Conservation (phyloP, 306 rosid genomes). For the Gastrolobium bilobum region DNA sequence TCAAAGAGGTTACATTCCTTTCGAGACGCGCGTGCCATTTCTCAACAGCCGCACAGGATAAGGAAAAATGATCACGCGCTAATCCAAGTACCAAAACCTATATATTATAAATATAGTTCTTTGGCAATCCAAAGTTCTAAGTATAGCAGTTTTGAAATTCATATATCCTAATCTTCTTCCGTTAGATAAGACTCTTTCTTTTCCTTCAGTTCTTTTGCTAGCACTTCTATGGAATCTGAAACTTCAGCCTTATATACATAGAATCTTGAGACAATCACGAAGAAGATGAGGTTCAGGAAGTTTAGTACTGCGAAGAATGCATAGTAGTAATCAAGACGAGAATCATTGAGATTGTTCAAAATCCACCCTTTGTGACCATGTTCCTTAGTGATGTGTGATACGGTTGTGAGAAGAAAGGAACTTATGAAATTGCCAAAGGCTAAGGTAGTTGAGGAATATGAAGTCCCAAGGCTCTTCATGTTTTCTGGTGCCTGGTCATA, state of each 20-base stretch:
- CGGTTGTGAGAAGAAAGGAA: constrained; percentile 68
- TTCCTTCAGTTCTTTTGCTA: constrained; percentile 72
- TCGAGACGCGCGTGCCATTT: constrained; percentile 24
- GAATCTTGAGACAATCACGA: constrained; percentile 55
- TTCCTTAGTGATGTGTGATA: constrained; percentile 57
- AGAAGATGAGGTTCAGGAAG: constrained; percentile 67
- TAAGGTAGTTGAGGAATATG: constrained; percentile 69
- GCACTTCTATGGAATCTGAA: constrained; percentile 75
- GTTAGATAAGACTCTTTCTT: constrained; percentile 26
- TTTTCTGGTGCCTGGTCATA: constrained; percentile 87
- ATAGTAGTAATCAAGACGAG: constrained; percentile 79
- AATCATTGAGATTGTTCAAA: constrained; percentile 73
- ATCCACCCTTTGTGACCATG: constrained; percentile 72
- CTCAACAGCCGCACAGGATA: constrained; percentile 10
- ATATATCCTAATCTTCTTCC: not conserved
- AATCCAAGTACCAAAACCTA: constrained; percentile 22
- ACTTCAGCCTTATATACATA: constrained; percentile 84
- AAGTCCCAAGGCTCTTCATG: constrained; percentile 92
- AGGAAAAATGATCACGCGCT: constrained; percentile 39
- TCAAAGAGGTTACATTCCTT: constrained; percentile 30
- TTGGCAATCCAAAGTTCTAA: constrained; percentile 35
- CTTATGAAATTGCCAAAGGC: constrained; percentile 82
- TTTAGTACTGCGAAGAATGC: constrained; percentile 68
- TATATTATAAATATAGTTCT: not conserved
- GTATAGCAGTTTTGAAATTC: constrained; percentile 5